A percentile compares a stretch with the other conserved stretches of the same genome.
Evolutionary conservation across 345 rosid species (phyloP).

Genomic region (Gossypium longicalyx): DNA sequence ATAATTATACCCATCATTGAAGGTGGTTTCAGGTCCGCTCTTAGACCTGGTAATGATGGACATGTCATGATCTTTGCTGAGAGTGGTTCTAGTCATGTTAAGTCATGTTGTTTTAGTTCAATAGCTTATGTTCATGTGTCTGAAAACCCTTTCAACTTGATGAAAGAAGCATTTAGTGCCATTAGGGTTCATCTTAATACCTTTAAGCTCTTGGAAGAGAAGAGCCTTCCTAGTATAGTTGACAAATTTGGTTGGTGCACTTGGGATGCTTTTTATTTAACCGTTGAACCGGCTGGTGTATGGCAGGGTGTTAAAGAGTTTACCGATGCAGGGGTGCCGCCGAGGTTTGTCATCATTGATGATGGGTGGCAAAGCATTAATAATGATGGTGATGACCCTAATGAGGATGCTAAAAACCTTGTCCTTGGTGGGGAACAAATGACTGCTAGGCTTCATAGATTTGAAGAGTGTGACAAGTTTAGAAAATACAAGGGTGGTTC

Average conservation of each 20-base stretch:
- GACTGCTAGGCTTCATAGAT: constrained; percentile 65
- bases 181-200: constrained; percentile 71
- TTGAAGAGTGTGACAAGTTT: constrained; percentile 69
- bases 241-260: constrained; percentile 97
- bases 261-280: constrained; percentile 89
- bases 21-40: constrained; percentile 62
- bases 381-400: constrained; percentile 42
- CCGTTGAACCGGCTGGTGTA: constrained; percentile 68
- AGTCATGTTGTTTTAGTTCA: constrained; percentile 48
- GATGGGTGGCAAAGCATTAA: constrained; percentile 87
- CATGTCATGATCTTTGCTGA: constrained; percentile 58
- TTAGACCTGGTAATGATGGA: constrained; percentile 55
- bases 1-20: constrained; percentile 64
- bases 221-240: constrained; percentile 43
- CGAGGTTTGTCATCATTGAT: constrained; percentile 79
- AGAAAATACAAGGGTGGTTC: constrained; percentile 56
- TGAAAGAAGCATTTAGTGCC: constrained; percentile 73
- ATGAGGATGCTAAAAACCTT: constrained; percentile 48
- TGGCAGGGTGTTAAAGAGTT: constrained; percentile 80
- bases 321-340: constrained; percentile 51
- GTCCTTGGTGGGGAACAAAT: constrained; percentile 88
- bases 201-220: constrained; percentile 80
- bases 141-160: constrained; percentile 63
- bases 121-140: constrained; percentile 73
- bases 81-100: constrained; percentile 56